Base-by-base conservation (phyloP, 2,329 filamentous ascomycete genomes). In the Fusarium sp. region DNA sequence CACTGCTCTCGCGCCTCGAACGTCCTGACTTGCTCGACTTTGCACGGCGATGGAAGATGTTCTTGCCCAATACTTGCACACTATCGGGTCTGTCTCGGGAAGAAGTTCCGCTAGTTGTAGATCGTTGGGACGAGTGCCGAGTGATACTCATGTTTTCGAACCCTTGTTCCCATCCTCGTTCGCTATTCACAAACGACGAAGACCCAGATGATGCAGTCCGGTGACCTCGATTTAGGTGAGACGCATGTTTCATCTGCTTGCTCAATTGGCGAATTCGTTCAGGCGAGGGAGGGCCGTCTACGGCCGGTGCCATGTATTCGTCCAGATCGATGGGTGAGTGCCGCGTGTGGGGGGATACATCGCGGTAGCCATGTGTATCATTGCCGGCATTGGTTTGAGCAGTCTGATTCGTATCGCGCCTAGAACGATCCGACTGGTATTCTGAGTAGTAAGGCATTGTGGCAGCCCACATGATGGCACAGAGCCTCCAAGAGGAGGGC, bases 281-380 rank as follows among this genome's bases (percentile, higher is more conserved):
- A 28, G 88, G 86, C 33, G 88, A 90, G 1, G 88, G 87, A 39
- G 88, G 88, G 20, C 86, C 86, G 70, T 90, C 86, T 57, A 90
- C 78, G 64, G 88, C 84, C 48, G 88, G 87, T 61, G 85, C 87
- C 59, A 90, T 77, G 55, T 86, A 80, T 60, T 86, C 83, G 62
- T 79, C 74, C 47, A 81, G 35, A 66, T 77, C 71, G 54, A 67
- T 53, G 54, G 60, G 70, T 46, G 65, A 63, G 28, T 69, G 67
- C 24, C 57, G 68, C 33, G 62, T 60, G 44, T 56, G 39, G 26
- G 66, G 64, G 26, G 56, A 52, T 57, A 65, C 42, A 54, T 72
- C 69, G 35, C 62, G 43, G 42, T 64, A 60, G 55, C 58, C 52
- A 61, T 64, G 47, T 61, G 29, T 54, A 56, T 63, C 57, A 29